phyloP scores from a whole-genome alignment of 768 basidiomycete genomes.

The Boletus edulis region DNA sequence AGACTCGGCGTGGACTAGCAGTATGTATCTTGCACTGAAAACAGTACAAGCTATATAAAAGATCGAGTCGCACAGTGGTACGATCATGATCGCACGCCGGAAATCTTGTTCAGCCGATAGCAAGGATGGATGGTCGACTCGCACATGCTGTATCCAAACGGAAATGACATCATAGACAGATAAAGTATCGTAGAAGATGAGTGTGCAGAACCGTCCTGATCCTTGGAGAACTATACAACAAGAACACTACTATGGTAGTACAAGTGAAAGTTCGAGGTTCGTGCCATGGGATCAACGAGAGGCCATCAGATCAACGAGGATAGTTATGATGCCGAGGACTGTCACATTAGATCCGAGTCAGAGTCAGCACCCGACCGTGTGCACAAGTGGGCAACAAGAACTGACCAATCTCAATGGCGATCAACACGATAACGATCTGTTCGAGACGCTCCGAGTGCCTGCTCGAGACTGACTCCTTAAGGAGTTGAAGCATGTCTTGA shows the following conservation, averaged over 20 bases:
- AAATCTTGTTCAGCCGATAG: not conserved
- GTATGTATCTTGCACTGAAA: not conserved
- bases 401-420: conserved; percentile 83
- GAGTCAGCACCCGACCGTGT: not conserved
- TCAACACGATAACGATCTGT: conserved; percentile 88
- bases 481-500: conserved; percentile 93
- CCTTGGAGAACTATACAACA: conserved; percentile 1
- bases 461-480: conserved; percentile 93
- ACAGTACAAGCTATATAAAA: not conserved
- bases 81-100: not conserved
- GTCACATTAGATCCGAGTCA: conserved; percentile 6
- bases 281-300: conserved; percentile 76
- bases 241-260: conserved; percentile 1
- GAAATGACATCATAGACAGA: not conserved
- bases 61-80: not conserved
- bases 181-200: conserved; percentile 6
- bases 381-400: conserved; percentile 1
- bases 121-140: not conserved
- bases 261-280: conserved; percentile 9
- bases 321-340: conserved; percentile 90
- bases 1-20: not conserved
- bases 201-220: not conserved
- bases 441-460: conserved; percentile 89
- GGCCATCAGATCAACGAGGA: conserved; percentile 75
- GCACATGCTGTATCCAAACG: not conserved